phyloP scores from a whole-genome alignment of 2,329 filamentous ascomycete species.

The Fusarium zealandicum region DNA sequence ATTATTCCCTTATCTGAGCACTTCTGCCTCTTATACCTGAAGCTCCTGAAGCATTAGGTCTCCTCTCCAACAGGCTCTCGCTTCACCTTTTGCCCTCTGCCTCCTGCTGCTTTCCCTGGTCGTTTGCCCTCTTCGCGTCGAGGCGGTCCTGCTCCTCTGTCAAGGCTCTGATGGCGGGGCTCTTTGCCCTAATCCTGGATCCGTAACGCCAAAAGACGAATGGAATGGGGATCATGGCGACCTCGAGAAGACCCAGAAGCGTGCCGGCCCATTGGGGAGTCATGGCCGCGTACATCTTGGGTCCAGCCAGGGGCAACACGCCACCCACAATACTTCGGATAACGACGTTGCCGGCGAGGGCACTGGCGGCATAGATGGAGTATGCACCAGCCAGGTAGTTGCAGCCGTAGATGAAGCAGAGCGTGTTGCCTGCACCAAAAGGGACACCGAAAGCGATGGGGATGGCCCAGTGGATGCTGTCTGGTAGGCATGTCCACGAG shows the following conservation, averaged over 20 bases:
- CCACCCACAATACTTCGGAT: conserved; percentile 77
- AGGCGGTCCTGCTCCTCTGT: conserved; percentile 53
- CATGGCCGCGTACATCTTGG: conserved; percentile 72
- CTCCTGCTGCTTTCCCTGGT: conserved; percentile 33
- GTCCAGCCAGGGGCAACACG: conserved; percentile 77
- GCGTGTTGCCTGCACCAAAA: conserved; percentile 78
- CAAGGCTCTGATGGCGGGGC: conserved; percentile 55
- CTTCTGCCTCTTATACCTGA: no score
- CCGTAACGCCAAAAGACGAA: conserved; percentile 77
- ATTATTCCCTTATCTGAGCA: no score
- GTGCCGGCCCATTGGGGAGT: conserved; percentile 83
- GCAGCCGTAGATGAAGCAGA: conserved; percentile 81
- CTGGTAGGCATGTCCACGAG: conserved; percentile 84
- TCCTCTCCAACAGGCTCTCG: background rate
- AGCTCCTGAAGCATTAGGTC: no score
- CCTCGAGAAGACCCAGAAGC: conserved; percentile 75
- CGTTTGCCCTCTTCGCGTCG: conserved; percentile 44
- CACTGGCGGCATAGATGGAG: conserved; percentile 81
- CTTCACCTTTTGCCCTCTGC: conserved; percentile 1
- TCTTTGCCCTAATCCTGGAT: conserved; percentile 59
- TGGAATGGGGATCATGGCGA: conserved; percentile 78
- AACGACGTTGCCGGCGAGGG: conserved; percentile 81
- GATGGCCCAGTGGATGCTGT: conserved; percentile 80
- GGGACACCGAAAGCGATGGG: conserved; percentile 80
- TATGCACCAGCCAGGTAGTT: conserved; percentile 84